Evolutionary conservation across 352 stramenopile species (phyloP), one percentile per base, ranked within the genome.

Genomic region (Globisporangium emineosum): DNA sequence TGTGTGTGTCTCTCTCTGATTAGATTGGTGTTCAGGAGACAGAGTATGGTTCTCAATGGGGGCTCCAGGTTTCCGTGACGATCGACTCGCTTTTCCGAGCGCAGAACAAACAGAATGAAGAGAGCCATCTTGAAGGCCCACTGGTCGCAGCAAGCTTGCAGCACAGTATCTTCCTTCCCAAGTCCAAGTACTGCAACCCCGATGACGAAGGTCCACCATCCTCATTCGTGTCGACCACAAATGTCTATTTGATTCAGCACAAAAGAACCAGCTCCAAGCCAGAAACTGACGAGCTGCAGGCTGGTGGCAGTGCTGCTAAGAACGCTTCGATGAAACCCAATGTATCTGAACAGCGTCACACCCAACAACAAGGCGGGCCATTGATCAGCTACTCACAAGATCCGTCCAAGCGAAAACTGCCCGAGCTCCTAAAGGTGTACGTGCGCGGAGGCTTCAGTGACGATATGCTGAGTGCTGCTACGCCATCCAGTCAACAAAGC

Each of bases 141-240:
- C 19, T 54, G 15, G 43, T 70, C 0, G 54, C 47, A 3, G 52
- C 57, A 9, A 66, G 61, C 13, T 57, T 69, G 13, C 60, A 58
- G 0, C 68, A 52, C 29, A 57, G 15, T 8, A 6, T 79, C 8
- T 86, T 81, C 55, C 58, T 86, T 2, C 62, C 73, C 15, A 86
- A 83, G 61, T 37, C 49, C 2, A 9, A 62, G 15, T 86, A 86
- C 32, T 27, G 32, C 3, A n/a, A 27, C 27, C 1, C 21, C 1
- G n/a, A 25, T 7, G 53, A 68, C 2, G 40, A 42, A 13, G 50
- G 55, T 23, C 8, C 33, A 13, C 40, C 15, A 47, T 47, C 40
- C 40, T 5, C 43, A 37, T 29, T 67, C 53, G 27, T 12, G 7
- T 30, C 50, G 9, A 53, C 35, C 4, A 60, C 50, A 8, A 43